Percentiles rank a stretch among this genome's conserved stretches.
phyloP scores from a whole-genome alignment of 257 asterid genomes.

The Capsicum pubescens region DNA sequence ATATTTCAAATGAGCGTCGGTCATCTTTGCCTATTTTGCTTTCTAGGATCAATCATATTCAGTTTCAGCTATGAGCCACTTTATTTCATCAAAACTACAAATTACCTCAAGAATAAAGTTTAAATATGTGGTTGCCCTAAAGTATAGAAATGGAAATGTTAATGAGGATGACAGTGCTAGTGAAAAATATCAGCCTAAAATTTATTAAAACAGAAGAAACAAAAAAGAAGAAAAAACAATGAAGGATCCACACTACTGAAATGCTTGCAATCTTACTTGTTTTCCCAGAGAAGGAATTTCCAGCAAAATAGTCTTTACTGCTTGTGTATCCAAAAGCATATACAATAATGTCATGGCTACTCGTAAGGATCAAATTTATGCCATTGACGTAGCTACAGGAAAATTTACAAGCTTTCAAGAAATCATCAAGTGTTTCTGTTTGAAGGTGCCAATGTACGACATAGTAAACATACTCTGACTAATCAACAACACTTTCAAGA shows the following conservation, averaged over 20 bases:
- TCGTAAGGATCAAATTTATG: constrained; percentile 64
- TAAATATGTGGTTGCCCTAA: background rate
- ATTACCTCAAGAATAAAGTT: constrained; percentile 8
- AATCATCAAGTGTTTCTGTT: no score
- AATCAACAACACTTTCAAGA: no score
- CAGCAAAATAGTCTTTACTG: constrained; percentile 90
- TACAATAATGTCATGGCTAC: constrained; percentile 49
- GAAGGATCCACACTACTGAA: background rate
- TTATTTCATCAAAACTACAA: constrained; percentile 15
- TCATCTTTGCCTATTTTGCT: background rate
- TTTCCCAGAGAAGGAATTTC: constrained; percentile 90
- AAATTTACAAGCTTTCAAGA: no score
- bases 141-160: background rate
- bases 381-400: no score
- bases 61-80: constrained; percentile 1
- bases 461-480: no score
- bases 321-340: constrained; percentile 98
- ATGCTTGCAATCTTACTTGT: constrained; percentile 59
- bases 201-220: background rate
- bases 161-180: background rate
- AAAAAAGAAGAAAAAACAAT: background rate
- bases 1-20: background rate
- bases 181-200: background rate
- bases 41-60: background rate
- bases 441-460: no score